phyloP scores from a whole-genome alignment of 345 rosid species.

The Citrus inodora region DNA sequence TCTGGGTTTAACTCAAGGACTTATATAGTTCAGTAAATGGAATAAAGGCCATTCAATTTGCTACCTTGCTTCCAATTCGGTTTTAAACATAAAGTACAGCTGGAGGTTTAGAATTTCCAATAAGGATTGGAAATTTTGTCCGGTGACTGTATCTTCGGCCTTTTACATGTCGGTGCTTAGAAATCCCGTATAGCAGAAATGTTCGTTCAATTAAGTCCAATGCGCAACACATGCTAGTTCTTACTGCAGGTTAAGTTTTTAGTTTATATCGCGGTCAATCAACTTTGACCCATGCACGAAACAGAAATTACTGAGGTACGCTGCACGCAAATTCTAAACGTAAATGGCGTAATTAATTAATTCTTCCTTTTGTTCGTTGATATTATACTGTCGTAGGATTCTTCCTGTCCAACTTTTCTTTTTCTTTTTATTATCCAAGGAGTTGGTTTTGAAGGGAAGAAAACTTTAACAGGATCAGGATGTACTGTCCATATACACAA shows the following conservation, averaged over 20 bases:
- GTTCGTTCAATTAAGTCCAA: background rate
- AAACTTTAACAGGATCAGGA: background rate
- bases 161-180: slow-evolving; percentile 2
- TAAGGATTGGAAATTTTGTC: slow-evolving; percentile 1
- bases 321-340: background rate
- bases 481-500: background rate
- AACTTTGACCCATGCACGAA: background rate
- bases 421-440: background rate
- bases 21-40: slow-evolving; percentile 21
- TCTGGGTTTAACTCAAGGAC: slow-evolving; percentile 4
- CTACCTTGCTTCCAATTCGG: slow-evolving; percentile 49
- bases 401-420: background rate
- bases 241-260: background rate
- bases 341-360: background rate
- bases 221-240: background rate
- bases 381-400: background rate
- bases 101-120: slow-evolving; percentile 16
- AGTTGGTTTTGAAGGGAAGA: background rate
- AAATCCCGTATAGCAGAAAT: background rate
- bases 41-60: slow-evolving; percentile 15
- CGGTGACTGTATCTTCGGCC: background rate
- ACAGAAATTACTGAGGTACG: background rate
- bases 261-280: background rate
- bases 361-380: background rate
- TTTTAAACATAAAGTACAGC: slow-evolving; percentile 15